Evolutionary conservation across 208 protist species (phyloP), one percentile per base, ranked within the genome.

Genomic region (Leishmania tropica): DNA sequence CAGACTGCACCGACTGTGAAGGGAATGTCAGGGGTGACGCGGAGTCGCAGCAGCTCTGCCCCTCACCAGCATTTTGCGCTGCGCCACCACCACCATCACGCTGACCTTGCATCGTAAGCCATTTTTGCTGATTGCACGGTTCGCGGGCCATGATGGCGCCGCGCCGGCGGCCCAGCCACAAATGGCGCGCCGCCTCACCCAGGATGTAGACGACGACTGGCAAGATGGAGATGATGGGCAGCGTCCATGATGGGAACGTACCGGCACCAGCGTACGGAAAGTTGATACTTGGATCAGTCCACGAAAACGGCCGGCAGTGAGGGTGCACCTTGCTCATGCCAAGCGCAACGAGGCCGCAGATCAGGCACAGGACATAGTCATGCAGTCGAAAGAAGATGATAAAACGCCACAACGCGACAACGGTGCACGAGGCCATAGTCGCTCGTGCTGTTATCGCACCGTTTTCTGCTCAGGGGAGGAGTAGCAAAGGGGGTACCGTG

Each of bases 191-290:
- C 0, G 75, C 77, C 85, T 94, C 91, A 5, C 79, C 78, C 7
- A 76, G 21, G 2, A 86, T 77, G 85, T 90, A 93, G 45, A 86
- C 70, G 6, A 92, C 28, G 31, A 7, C 77, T 0, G 88, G 87
- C 4, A 92, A 5, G 58, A 92, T 54, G 47, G 84, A 54, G 72
- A 93, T 92, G 45, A 82, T 42, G 24, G 74, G 54, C 58, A 95
- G 65, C 45, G 88, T 88, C 88, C 89, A 95, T 5, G 78, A 81
- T 0, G 92, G 90, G 75, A 95, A 93, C 0, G 88, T 90, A 28
- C 75, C 80, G 1, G 40, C 8, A 8, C 53, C 80, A 28, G 60
- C 79, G 83, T 86, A 90, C 0, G 89, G 78, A 60, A 87, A 79
- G 68, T 42, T 37, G 67, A 95, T 92, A 47, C 76, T 83, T 0